Conservation (phyloP, 805 yeast species). For the Blastobotrys attinorum region DNA sequence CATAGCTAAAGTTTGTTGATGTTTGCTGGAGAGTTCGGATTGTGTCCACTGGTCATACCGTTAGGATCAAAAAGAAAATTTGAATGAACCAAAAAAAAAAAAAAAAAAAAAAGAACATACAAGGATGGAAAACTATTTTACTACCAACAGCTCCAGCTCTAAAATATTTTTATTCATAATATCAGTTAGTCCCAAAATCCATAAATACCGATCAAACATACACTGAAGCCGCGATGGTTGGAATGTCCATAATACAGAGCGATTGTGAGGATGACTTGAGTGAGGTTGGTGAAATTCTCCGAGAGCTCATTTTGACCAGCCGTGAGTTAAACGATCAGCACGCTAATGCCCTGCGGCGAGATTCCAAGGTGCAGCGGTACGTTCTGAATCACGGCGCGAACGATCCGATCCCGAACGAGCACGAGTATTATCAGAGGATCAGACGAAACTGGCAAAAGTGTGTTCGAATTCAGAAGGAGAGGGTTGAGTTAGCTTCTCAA, state of each 20-base stretch:
- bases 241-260: constrained; percentile 23
- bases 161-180: neutral
- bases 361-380: neutral
- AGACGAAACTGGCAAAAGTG: too few relatives aligned
- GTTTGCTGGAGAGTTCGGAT: constrained; percentile 36
- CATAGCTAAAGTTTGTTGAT: constrained; percentile 27
- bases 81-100: too few relatives aligned
- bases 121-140: constrained; percentile 13
- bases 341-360: neutral
- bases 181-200: neutral
- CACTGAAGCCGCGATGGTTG: constrained; percentile 33
- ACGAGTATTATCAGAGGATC: neutral
- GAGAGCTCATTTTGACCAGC: neutral
- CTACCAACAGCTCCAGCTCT: constrained; percentile 14
- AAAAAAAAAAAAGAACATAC: constrained; percentile 3
- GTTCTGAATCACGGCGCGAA: neutral
- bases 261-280: neutral
- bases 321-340: neutral
- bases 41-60: constrained; percentile 28
- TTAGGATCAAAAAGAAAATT: neutral
- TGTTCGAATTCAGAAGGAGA: neutral
- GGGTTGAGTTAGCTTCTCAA: neutral
- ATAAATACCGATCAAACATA: constrained; percentile 11
- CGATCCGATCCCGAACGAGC: neutral
- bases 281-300: neutral